phyloP scores from a whole-genome alignment of 2,329 filamentous ascomycete species.

The Cylindrodendrum hubeiense region DNA sequence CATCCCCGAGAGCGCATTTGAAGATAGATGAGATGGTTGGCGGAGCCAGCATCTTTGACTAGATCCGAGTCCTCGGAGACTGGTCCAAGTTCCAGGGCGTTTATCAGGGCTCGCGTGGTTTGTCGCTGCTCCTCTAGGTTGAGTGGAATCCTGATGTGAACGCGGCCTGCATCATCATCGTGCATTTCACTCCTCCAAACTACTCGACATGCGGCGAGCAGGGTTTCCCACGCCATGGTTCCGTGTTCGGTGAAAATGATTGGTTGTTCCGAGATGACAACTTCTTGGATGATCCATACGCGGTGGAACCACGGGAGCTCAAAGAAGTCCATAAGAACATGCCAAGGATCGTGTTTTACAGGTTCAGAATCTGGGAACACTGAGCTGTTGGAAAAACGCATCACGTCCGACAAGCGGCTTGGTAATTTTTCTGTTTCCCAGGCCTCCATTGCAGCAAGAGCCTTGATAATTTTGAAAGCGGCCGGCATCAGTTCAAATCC shows the following conservation, averaged over 20 bases:
- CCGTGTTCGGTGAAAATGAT: background rate
- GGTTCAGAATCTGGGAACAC: background rate
- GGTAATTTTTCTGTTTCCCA: background rate
- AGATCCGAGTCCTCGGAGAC: background rate
- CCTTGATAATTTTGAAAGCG: background rate
- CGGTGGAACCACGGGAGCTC: slow-evolving; percentile 20
- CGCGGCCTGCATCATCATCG: background rate
- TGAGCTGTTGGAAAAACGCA: background rate
- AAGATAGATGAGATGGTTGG: background rate
- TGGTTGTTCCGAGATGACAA: background rate
- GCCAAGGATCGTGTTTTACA: background rate
- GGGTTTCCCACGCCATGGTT: background rate
- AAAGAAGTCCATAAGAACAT: background rate
- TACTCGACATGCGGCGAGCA: background rate
- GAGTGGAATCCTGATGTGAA: background rate
- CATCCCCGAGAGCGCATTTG: background rate
- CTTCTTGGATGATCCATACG: slow-evolving; percentile 20
- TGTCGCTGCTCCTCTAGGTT: background rate
- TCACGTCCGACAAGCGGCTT: background rate
- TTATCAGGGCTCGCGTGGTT: background rate
- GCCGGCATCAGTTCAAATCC: background rate
- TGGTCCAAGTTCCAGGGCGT: background rate
- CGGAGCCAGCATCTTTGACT: background rate
- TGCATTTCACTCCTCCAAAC: background rate
- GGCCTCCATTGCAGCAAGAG: background rate